Evolutionary conservation across 2,329 filamentous ascomycete genomes (phyloP).

Genomic region (Alternaria sp.): DNA sequence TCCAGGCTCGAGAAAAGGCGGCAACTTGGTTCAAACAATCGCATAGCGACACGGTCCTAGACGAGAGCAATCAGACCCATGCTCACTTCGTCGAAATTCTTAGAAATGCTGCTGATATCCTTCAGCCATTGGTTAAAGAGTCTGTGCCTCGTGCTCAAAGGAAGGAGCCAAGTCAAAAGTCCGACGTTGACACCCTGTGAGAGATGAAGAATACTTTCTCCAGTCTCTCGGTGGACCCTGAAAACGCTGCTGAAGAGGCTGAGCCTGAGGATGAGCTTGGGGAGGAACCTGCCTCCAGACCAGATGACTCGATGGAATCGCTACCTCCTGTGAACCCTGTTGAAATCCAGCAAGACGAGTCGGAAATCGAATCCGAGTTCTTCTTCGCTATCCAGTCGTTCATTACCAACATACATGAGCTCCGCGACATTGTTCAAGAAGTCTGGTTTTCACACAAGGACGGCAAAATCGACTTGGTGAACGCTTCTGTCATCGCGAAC

Average conservation of each 20-base stretch:
- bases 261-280: neutral
- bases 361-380: neutral
- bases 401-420: neutral
- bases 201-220: neutral
- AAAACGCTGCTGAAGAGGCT: neutral
- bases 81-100: neutral
- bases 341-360: neutral
- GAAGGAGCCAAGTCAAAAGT: neutral
- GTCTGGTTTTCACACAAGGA: neutral
- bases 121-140: neutral
- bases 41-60: neutral
- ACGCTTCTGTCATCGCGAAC: neutral
- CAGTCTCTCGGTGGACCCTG: neutral
- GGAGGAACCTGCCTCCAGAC: neutral
- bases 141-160: neutral
- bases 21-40: neutral
- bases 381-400: neutral
- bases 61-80: neutral
- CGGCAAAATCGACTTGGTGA: neutral
- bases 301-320: neutral
- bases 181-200: neutral
- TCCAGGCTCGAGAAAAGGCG: neutral
- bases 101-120: neutral
- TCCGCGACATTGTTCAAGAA: neutral
- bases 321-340: neutral